A percentile compares a stretch with the other conserved stretches of the same genome.
phyloP scores from a whole-genome alignment of 2,329 filamentous ascomycete genomes.

The Aaosphaeria pasadenensis region DNA sequence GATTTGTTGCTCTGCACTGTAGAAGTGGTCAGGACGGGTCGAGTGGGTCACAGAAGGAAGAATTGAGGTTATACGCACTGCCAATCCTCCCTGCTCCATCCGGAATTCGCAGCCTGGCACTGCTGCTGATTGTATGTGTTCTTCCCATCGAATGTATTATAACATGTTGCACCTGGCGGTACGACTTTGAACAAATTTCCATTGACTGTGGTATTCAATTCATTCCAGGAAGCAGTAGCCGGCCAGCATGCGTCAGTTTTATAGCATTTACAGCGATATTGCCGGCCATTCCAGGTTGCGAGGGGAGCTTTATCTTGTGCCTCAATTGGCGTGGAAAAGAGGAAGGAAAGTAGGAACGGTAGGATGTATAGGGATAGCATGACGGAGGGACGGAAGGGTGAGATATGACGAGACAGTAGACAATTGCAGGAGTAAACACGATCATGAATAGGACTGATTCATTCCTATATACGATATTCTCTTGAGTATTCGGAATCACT shows the following conservation, averaged over 20 bases:
- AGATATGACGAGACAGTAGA: too few species aligned
- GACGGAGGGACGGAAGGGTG: too few species aligned
- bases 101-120: slow-evolving; percentile 3
- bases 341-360: neutral
- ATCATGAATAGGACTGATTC: too few species aligned
- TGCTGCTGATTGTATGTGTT: slow-evolving; percentile 3
- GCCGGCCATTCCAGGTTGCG: slow-evolving; percentile 3
- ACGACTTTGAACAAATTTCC: slow-evolving; percentile 10
- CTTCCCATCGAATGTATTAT: slow-evolving; percentile 3
- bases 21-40: neutral
- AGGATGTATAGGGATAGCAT: neutral
- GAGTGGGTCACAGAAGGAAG: neutral
- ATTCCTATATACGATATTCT: too few species aligned
- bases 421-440: too few species aligned
- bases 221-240: slow-evolving; percentile 1
- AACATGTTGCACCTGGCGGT: slow-evolving; percentile 2
- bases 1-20: slow-evolving; percentile 5
- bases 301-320: neutral
- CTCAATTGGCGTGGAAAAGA: neutral
- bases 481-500: too few species aligned
- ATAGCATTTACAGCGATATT: slow-evolving; percentile 9
- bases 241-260: slow-evolving; percentile 6
- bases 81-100: slow-evolving; percentile 4
- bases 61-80: neutral
- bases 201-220: slow-evolving; percentile 5